Conservation (phyloP, 2,329 filamentous ascomycete species). For the Elsinoe necatrix region DNA sequence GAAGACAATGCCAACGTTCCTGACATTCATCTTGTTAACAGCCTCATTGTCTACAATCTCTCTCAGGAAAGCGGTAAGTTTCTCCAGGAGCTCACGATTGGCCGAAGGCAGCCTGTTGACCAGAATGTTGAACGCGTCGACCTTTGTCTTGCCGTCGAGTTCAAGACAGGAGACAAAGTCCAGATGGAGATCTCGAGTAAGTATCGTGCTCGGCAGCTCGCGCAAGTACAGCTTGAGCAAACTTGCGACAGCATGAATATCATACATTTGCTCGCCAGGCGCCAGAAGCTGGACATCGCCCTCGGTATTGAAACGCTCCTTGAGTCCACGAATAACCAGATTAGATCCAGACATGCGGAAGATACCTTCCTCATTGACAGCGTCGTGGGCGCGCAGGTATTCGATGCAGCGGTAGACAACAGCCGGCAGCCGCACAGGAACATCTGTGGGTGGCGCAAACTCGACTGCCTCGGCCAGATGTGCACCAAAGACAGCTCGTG, state of each 20-base stretch:
- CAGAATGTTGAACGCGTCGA: conserved; percentile 65
- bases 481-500: conserved; percentile 73
- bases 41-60: conserved; percentile 85
- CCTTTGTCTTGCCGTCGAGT: conserved; percentile 67
- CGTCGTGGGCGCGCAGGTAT: conserved; percentile 76
- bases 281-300: conserved; percentile 76
- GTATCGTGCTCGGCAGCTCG: conserved; percentile 81
- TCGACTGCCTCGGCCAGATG: conserved; percentile 79
- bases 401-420: conserved; percentile 95
- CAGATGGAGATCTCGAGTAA: conserved; percentile 82
- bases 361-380: conserved; percentile 81
- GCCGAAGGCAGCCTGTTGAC: conserved; percentile 70
- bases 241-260: conserved; percentile 92
- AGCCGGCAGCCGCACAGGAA: conserved; percentile 70
- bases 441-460: conserved; percentile 63
- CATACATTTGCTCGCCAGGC: conserved; percentile 71
- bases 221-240: conserved; percentile 89
- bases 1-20: conserved; percentile 95
- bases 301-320: conserved; percentile 88
- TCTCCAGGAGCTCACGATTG: conserved; percentile 73
- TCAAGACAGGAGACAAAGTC: conserved; percentile 69
- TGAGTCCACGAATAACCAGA: conserved; percentile 79
- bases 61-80: conserved; percentile 80
- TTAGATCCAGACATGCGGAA: conserved; percentile 97
- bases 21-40: conserved; percentile 95